A percentile compares a stretch with the other conserved stretches of the same genome.
phyloP scores from a whole-genome alignment of 768 basidiomycete species.

The Amanita polypyramis region DNA sequence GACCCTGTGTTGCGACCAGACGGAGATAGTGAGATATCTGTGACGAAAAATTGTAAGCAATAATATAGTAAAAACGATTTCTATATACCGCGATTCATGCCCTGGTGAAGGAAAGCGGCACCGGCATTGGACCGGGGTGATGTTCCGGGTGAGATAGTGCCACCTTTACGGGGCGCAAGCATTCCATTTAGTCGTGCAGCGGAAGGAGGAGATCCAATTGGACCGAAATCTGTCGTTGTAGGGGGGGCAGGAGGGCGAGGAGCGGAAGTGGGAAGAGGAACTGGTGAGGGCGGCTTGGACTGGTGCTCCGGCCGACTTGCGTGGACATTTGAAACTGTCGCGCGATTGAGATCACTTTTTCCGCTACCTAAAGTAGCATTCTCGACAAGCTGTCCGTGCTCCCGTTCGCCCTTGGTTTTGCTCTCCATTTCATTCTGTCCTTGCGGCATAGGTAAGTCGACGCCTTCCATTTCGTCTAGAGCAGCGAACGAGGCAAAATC shows the following conservation, averaged over 20 bases:
- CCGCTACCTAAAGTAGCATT: not conserved
- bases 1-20: slow-evolving; percentile 17
- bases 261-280: slow-evolving; percentile 45
- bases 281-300: slow-evolving; percentile 28
- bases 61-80: not conserved
- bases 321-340: not conserved
- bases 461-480: slow-evolving; percentile 46
- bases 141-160: slow-evolving; percentile 42
- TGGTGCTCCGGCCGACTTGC: slow-evolving; percentile 4
- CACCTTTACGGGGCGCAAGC: slow-evolving; percentile 23
- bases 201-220: slow-evolving; percentile 74
- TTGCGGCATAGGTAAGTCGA: slow-evolving; percentile 35
- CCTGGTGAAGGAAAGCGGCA: slow-evolving; percentile 6
- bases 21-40: slow-evolving; percentile 18
- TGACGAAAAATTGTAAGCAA: slow-evolving; percentile 2
- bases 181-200: slow-evolving; percentile 19
- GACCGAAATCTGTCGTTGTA: slow-evolving; percentile 54
- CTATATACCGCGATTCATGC: not conserved
- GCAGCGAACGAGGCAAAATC: slow-evolving; percentile 63
- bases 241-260: slow-evolving; percentile 34
- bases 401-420: not conserved
- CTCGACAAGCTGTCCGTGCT: not conserved
- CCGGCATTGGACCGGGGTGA: slow-evolving; percentile 33
- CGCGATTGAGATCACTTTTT: slow-evolving; percentile 4
- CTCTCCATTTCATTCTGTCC: slow-evolving; percentile 21